Conservation (phyloP, 257 asterid genomes). For the Solanum pimpinellifolium region DNA sequence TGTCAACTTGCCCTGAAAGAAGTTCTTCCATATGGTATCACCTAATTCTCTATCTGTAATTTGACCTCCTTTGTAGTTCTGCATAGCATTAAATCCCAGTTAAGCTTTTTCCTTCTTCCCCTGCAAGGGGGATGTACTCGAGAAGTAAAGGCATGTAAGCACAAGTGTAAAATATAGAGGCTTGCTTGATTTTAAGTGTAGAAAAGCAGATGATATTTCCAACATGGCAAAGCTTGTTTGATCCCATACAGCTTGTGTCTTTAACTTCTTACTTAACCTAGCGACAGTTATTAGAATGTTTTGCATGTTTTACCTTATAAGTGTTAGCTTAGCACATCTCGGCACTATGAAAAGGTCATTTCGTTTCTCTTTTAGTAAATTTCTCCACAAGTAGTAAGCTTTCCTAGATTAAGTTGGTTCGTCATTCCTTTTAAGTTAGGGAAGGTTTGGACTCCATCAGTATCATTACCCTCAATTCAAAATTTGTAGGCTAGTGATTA, state of each 20-base stretch:
- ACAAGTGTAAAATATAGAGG: background rate
- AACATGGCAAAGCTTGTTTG: background rate
- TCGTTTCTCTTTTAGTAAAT: background rate
- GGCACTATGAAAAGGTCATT: background rate
- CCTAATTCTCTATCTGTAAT: constrained; percentile 25
- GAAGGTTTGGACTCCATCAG: background rate
- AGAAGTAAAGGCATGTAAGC: background rate
- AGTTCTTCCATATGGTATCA: constrained; percentile 39
- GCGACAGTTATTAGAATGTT: background rate
- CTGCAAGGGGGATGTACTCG: background rate
- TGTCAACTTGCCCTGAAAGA: constrained; percentile 64
- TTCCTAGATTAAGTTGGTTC: background rate
- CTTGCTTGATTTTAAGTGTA: background rate
- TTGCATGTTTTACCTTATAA: background rate
- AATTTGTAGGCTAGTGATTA: background rate
- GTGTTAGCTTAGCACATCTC: background rate
- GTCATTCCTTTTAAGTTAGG: background rate
- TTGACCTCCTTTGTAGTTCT: constrained; percentile 44
- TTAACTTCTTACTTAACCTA: background rate
- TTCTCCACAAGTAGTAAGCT: background rate
- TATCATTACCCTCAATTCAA: background rate
- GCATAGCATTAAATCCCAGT: constrained; percentile 9
- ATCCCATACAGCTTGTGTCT: background rate
- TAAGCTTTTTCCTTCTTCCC: background rate
- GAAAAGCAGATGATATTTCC: background rate